Conservation (phyloP, 2,329 filamentous ascomycete species). For the Ophiostoma sp. region DNA sequence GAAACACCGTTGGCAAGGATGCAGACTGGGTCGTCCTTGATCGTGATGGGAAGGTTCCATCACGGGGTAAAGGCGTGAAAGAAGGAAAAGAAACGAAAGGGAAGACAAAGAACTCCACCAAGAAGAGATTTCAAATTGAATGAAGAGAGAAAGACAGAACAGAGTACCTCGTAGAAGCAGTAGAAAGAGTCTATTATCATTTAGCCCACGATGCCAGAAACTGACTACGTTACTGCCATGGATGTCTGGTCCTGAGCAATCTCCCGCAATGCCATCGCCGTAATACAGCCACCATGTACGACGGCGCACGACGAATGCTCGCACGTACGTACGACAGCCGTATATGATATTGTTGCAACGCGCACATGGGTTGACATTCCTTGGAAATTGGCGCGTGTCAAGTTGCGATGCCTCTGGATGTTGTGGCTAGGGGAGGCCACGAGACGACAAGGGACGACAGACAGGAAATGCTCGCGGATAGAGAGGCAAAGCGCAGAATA, state of each 20-base stretch:
- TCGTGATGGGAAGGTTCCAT: background rate
- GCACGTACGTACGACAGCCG: constrained; percentile 1
- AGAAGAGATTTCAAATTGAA: too few relatives aligned
- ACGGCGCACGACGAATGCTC: background rate
- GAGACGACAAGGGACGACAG: background rate
- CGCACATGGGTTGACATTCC: background rate
- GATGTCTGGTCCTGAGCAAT: background rate
- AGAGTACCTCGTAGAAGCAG: background rate
- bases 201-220: too few relatives aligned
- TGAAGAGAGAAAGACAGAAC: too few relatives aligned
- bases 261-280: background rate
- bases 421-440: background rate
- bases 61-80: background rate
- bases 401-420: background rate
- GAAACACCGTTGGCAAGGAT: background rate
- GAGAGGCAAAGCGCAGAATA: background rate
- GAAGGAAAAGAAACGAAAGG: background rate
- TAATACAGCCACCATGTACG: background rate
- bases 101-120: too few relatives aligned
- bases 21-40: background rate
- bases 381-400: background rate
- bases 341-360: background rate
- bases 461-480: background rate
- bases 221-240: too few relatives aligned
- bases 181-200: background rate